Percentiles rank a stretch among this genome's conserved stretches.
These are phyloP conservation scores for Lachancea sp. DNA, from an alignment of 805 yeast genomes.

Conservation along the genomic window DNA sequence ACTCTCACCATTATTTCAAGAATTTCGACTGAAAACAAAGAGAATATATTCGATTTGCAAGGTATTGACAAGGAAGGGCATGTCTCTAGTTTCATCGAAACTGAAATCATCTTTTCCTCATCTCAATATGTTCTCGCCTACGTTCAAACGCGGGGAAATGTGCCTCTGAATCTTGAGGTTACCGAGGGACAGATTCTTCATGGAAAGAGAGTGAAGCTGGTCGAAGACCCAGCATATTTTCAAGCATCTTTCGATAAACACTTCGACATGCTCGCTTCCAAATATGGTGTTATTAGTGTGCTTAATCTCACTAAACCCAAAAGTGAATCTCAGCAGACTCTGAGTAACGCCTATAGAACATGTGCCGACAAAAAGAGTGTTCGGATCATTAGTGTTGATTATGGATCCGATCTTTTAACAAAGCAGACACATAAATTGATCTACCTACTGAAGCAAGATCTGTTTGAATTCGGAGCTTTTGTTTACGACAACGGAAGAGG, in stretches of 20 bases:
- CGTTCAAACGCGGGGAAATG: constrained; percentile 82
- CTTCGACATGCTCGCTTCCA: constrained; percentile 59
- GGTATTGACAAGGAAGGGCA: constrained; percentile 91
- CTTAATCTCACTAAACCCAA: constrained; percentile 67
- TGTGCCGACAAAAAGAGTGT: constrained; percentile 38
- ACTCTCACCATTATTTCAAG: constrained; percentile 76
- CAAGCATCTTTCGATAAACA: constrained; percentile 84
- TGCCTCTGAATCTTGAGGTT: constrained; percentile 93
- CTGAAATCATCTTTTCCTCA: constrained; percentile 68
- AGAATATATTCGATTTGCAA: constrained; percentile 75
- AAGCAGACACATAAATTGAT: constrained; percentile 37
- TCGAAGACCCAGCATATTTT: constrained; percentile 74
- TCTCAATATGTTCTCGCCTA: constrained; percentile 55
- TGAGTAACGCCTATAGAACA: constrained; percentile 54
- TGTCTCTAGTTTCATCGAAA: constrained; percentile 86
- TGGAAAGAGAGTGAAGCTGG: constrained; percentile 72
- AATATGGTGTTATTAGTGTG: constrained; percentile 80
- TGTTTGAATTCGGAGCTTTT: constrained; percentile 80
- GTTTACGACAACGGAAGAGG: constrained; percentile 57
- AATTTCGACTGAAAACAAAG: constrained; percentile 84
- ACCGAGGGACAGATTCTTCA: constrained; percentile 60
- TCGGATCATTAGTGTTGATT: constrained; percentile 34
- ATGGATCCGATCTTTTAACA: constrained; percentile 33
- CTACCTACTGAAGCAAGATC: constrained; percentile 53
- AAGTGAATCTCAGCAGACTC: constrained; percentile 57